phyloP scores from a whole-genome alignment of 305 asterid genomes.

The Solanum hybrid region DNA sequence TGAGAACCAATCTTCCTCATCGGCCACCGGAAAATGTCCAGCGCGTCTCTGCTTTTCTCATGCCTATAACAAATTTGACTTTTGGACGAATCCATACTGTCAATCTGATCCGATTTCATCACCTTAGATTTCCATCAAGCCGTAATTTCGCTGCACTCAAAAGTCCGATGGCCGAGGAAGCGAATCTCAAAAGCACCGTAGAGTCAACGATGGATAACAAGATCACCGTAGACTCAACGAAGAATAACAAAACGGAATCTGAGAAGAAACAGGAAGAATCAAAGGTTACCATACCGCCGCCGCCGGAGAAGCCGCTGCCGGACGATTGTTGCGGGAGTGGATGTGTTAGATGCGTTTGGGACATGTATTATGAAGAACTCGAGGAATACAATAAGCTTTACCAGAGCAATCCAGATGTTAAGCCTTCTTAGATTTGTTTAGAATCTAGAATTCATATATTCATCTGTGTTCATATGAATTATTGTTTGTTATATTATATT shows the following conservation, averaged over 20 bases:
- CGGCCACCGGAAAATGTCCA: constrained; percentile 14
- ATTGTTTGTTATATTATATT: background rate
- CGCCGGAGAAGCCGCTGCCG: constrained; percentile 81
- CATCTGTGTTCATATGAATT: background rate
- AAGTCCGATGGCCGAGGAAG: constrained; percentile 33
- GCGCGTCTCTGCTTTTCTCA: constrained; percentile 3
- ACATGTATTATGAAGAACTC: constrained; percentile 60
- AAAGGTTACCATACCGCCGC: constrained; percentile 30
- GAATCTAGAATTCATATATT: background rate
- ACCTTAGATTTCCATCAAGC: constrained; percentile 1
- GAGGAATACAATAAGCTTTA: constrained; percentile 54
- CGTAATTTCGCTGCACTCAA: constrained; percentile 1
- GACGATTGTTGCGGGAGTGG: constrained; percentile 85
- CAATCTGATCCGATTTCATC: constrained; percentile 20
- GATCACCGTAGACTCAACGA: background rate
- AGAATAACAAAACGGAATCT: constrained; percentile 8
- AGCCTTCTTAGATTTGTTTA: background rate
- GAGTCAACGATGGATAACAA: background rate
- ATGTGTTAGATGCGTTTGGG: constrained; percentile 76
- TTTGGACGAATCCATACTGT: constrained; percentile 23
- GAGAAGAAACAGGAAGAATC: constrained; percentile 28
- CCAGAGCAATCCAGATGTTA: constrained; percentile 9
- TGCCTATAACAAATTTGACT: constrained; percentile 31
- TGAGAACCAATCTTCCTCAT: background rate
- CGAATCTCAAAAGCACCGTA: constrained; percentile 2